These are phyloP conservation scores for Cucumis sativus DNA, from an alignment of 306 rosid genomes.

Conservation along the genomic window DNA sequence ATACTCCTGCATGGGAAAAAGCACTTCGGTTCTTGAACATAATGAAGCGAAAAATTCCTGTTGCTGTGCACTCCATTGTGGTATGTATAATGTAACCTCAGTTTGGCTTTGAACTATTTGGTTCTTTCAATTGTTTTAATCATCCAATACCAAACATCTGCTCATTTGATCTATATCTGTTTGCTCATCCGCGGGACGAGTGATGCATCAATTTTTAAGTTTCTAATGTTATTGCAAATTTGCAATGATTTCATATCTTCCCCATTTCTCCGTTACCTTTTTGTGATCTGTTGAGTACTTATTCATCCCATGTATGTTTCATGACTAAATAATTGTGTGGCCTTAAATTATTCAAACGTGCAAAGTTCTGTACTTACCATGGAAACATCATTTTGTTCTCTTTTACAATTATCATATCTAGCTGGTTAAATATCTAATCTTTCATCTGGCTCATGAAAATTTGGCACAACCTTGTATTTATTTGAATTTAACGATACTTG, in stretches of 20 bases:
- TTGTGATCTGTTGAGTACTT: background rate
- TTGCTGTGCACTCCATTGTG: constrained; percentile 95
- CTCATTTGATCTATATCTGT: background rate
- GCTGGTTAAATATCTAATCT: background rate
- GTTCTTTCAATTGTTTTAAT: background rate
- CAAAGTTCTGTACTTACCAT: background rate
- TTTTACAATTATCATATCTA: background rate
- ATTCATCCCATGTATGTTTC: background rate
- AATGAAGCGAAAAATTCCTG: constrained; percentile 51
- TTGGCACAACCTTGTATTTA: background rate
- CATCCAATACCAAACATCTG: background rate
- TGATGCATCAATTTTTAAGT: background rate
- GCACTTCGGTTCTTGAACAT: constrained; percentile 58
- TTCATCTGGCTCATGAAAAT: background rate
- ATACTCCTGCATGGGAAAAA: constrained; percentile 78
- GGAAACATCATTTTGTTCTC: background rate
- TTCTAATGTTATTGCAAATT: background rate
- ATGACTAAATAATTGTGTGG: background rate
- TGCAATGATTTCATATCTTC: background rate
- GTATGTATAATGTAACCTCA: constrained; percentile 23
- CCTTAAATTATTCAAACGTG: background rate
- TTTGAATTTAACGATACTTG: background rate
- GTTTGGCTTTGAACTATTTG: background rate
- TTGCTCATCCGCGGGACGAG: background rate
- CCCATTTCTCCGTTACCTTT: background rate